Base-by-base conservation (phyloP, 768 basidiomycete species). In the Flagelloscypha sp. region DNA sequence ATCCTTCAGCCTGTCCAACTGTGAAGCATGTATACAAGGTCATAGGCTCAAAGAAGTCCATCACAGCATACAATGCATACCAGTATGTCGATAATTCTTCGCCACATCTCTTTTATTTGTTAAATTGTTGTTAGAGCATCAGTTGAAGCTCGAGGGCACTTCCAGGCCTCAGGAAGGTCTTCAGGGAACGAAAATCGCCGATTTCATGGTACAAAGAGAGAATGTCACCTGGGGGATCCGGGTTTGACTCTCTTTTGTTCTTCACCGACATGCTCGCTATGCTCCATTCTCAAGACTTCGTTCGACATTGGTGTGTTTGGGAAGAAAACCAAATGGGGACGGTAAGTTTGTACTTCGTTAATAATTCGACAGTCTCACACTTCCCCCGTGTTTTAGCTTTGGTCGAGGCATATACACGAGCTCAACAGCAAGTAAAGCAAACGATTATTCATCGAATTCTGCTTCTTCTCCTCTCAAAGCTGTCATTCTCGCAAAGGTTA, bases 341-440 rank as follows among this genome's bases (percentile, higher is more conserved):
- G 79, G 74, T 72, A 48, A 34, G 62, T 43, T 27, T 7, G 24
- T 27, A 16, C 9, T n/a, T n/a, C n/a, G n/a, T n/a, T n/a, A n/a
- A n/a, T 2, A 18, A 18, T 12, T 6, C 30, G 18, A 6, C 25
- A 17, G 9, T 24, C 20, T 21, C 2, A n/a, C n/a, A n/a, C n/a
- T n/a, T n/a, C n/a, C n/a, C n/a, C n/a, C n/a, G n/a, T n/a, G n/a
- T n/a, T 37, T 13, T 43, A 80, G 79, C 41, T 81, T 82, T 33
- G 80, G 80, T 17, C 70, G 71, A 24, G 80, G 80, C 17, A 76
- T 82, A 27, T 83, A 82, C 49, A 81, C 79, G 1, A 79, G 79
- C 5, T 76, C 77, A n/a, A 83, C 80, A n/a, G n/a, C n/a, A n/a
- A n/a, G n/a, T 24, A 75, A 73, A 46, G 79, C 80, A 12, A 76